Conservation (phyloP, 805 yeast species). For the Clavispora phyllophila region DNA sequence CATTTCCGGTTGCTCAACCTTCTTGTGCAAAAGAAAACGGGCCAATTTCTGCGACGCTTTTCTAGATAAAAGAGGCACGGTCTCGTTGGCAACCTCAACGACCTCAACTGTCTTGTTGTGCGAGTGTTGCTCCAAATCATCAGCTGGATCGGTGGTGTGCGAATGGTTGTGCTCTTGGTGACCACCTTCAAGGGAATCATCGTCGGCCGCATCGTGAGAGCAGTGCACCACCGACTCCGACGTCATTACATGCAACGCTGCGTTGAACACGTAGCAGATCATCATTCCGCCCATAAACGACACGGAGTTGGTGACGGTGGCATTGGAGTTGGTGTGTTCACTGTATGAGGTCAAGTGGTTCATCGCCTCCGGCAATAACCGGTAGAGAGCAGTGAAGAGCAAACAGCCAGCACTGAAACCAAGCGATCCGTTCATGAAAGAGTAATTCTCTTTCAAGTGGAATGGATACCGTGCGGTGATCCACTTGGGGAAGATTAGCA, state of each 20-base stretch:
- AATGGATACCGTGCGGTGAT: constrained; percentile 41
- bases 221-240: constrained; percentile 85
- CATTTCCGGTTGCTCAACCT: constrained; percentile 17
- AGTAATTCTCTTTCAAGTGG: constrained; percentile 52
- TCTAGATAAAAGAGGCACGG: constrained; percentile 9
- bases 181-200: neutral
- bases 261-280: constrained; percentile 57
- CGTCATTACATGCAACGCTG: constrained; percentile 65
- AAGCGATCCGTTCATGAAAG: constrained; percentile 67
- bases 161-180: neutral
- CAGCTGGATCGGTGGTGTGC: neutral
- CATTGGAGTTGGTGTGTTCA: constrained; percentile 8
- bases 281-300: constrained; percentile 56
- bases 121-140: neutral
- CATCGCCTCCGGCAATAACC: constrained; percentile 66
- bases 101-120: neutral
- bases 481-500: constrained; percentile 33
- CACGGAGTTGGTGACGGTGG: constrained; percentile 36
- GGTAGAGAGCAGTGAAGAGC: constrained; percentile 69
- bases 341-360: constrained; percentile 36
- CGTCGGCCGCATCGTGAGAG: constrained; percentile 49
- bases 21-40: constrained; percentile 21
- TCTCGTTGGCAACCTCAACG: neutral
- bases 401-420: constrained; percentile 81
- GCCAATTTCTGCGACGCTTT: constrained; percentile 18